A percentile compares a stretch with the other conserved stretches of the same genome.
These are phyloP conservation scores for Apiotrichum gracile DNA, from an alignment of 1,284 basidiomycete genomes.

Conservation along the genomic window DNA sequence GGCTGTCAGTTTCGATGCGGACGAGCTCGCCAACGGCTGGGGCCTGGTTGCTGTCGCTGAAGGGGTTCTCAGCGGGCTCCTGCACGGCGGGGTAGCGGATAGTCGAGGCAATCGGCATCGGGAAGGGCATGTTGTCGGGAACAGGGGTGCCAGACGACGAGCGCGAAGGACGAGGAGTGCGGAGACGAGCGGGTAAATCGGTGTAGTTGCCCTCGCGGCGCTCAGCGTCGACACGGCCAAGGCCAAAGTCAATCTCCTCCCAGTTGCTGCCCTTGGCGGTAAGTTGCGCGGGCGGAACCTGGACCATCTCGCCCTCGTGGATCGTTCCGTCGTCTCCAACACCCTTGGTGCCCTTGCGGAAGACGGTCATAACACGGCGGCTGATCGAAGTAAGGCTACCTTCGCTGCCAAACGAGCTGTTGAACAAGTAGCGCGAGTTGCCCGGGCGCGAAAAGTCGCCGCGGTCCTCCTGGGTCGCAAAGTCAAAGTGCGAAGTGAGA, in stretches of 20 bases:
- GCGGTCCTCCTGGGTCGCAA: constrained; percentile 39
- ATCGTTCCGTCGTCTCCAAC: constrained; percentile 20
- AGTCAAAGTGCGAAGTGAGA: constrained; percentile 45
- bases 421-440: constrained; percentile 24
- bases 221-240: constrained; percentile 42
- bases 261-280: constrained; percentile 35
- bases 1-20: constrained; percentile 18
- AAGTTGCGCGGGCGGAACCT: constrained; percentile 17
- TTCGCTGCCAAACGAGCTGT: constrained; percentile 24
- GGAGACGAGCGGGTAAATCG: constrained; percentile 9
- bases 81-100: constrained; percentile 12
- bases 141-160: constrained; percentile 2
- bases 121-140: constrained; percentile 7
- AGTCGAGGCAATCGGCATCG: constrained; percentile 23
- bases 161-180: neutral
- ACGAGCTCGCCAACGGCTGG: constrained; percentile 11
- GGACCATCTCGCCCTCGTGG: constrained; percentile 21
- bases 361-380: constrained; percentile 15
- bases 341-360: constrained; percentile 17
- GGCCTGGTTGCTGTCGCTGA: neutral
- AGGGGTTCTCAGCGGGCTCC: neutral
- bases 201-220: constrained; percentile 18
- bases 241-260: constrained; percentile 48
- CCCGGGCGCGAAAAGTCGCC: constrained; percentile 27
- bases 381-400: constrained; percentile 24